A percentile compares a stretch with the other conserved stretches of the same genome.
Evolutionary conservation across 805 yeast genomes (phyloP).

Genomic region (Pichia californica): DNA sequence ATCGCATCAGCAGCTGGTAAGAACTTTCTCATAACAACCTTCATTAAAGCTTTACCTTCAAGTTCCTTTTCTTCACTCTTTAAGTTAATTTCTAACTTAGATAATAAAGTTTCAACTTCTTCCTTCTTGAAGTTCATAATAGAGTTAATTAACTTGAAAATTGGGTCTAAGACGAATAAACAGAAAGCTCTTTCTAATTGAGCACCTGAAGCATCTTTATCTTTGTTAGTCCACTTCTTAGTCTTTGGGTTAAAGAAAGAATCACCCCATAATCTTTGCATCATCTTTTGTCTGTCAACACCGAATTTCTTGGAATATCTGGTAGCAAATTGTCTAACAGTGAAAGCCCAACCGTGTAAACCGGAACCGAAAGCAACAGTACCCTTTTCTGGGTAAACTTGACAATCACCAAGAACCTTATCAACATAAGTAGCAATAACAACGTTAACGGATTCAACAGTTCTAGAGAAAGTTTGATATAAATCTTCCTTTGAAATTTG

Average conservation of each 20-base stretch:
- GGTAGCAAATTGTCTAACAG: conserved; percentile 96
- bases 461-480: conserved; percentile 97
- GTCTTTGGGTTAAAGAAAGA: conserved; percentile 99
- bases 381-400: conserved; percentile 98
- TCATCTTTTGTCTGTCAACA: conserved; percentile 96
- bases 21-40: conserved; percentile 99
- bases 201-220: conserved; percentile 92
- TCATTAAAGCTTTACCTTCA: conserved; percentile 97
- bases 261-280: conserved; percentile 99
- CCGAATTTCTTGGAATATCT: conserved; percentile 99
- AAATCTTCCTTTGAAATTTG: conserved; percentile 98
- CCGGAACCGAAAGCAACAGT: conserved; percentile 99
- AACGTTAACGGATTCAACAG: conserved; percentile 99
- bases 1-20: conserved; percentile 99
- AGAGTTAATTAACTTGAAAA: conserved; percentile 93
- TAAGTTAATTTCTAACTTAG: conserved; percentile 87
- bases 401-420: conserved; percentile 86
- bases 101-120: conserved; percentile 85
- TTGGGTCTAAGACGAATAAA: conserved; percentile 98
- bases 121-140: conserved; percentile 99
- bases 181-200: conserved; percentile 97
- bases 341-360: conserved; percentile 99
- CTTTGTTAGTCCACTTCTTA: conserved; percentile 98
- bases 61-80: conserved; percentile 97
- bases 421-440: conserved; percentile 94